Conservation (phyloP, 2,329 filamentous ascomycete species). For the Diaporthe sp. region DNA sequence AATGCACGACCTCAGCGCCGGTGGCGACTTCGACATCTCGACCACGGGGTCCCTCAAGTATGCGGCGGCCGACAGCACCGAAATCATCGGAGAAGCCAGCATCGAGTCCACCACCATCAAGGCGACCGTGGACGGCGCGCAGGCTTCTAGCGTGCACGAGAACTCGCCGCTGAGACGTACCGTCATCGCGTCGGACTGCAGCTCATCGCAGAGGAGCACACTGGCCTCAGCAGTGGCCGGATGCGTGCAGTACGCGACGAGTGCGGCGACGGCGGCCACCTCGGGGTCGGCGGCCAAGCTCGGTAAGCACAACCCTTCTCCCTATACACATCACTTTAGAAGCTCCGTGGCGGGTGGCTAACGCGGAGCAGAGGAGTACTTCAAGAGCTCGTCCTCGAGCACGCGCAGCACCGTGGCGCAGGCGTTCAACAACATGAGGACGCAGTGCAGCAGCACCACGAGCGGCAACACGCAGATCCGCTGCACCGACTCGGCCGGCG, state of each 20-base stretch:
- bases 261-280: background rate
- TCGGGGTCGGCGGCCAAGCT: conserved; percentile 55
- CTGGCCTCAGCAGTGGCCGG: background rate
- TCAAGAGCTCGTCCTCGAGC: conserved; percentile 63
- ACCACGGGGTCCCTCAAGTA: conserved; percentile 67
- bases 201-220: background rate
- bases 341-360: background rate
- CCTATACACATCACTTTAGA: too few species aligned
- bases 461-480: conserved; percentile 62
- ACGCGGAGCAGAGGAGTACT: conserved; percentile 61
- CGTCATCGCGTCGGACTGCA: conserved; percentile 7
- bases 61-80: conserved; percentile 60
- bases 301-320: conserved; percentile 26
- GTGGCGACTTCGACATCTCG: conserved; percentile 66
- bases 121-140: conserved; percentile 64
- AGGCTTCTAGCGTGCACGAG: conserved; percentile 2
- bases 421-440: conserved; percentile 61
- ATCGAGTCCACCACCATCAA: conserved; percentile 70
- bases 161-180: conserved; percentile 5
- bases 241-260: background rate
- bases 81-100: conserved; percentile 59
- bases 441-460: conserved; percentile 63
- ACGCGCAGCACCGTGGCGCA: conserved; percentile 61
- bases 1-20: conserved; percentile 61
- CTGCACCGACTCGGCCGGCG: conserved; percentile 68